Base-by-base conservation (phyloP, 768 basidiomycete genomes). In the Favolaschia claudopus region DNA sequence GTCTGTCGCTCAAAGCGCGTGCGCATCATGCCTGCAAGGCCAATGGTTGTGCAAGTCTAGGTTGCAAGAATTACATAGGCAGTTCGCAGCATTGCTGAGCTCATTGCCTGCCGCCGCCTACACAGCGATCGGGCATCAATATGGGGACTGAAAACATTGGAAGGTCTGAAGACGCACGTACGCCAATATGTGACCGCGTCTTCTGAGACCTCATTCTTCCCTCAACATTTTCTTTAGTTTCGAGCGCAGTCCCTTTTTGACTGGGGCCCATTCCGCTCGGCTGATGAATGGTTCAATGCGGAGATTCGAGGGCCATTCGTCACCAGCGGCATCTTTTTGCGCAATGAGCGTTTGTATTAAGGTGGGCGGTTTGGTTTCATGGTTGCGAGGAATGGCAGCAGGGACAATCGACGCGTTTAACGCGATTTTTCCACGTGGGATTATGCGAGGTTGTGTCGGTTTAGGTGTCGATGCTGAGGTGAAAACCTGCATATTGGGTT, bases 281-380 rank as follows among this genome's bases (percentile, higher is more conserved):
- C 71, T 72, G 43, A 82, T 62, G 38, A 77, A 58, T 2, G 81
- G 78, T 64, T 85, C 83, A 36, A 85, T 78, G 33, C 84, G 80
- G 42, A 85, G 72, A 50, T 85, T 85, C 25, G 69, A 60, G 3
- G 84, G 84, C 72, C 77, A 85, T n/a, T 63, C 62, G 10, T 67
- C 68, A 4, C 79, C 80, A 0, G 75, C 70, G 27, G 73, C 73
- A 22, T 68, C 63, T 65, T 81, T 76, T 27, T 74, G 75, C 52
- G 76, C 72, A 54, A 74, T 70, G 37, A 85, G 76, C 17, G 74
- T 63, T 58, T 79, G 76, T 52, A 83, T 73, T 38, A 85, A 72
- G 0, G 81, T 65, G 7, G 62, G 64, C 4, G 63, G 63, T 31
- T 60, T 64, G 14, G 51, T 33, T 20, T 60, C 39, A 14, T 51